Base-by-base conservation (phyloP, 768 basidiomycete species). In the Phylloporus sp. region DNA sequence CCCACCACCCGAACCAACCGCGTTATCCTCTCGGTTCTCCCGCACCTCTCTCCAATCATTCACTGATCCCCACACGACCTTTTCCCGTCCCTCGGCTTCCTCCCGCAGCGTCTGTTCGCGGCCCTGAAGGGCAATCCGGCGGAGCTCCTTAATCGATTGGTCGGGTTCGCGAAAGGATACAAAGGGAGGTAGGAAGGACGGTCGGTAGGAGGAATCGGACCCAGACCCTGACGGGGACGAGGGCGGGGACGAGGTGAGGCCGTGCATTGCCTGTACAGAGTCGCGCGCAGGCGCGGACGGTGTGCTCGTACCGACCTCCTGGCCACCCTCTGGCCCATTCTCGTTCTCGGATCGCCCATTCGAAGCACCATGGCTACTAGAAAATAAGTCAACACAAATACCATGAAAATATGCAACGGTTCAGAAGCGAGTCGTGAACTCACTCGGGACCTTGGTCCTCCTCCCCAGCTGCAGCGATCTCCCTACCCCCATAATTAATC, bases 51-150 rank as follows among this genome's bases (percentile, higher is more conserved):
- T 27, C 44, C 15, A 42, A 0, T 37, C 26, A 14, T 53, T 48
- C n/a, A 42, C 53, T 17, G 21, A 40, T 0, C 68, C 66, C 61
- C 64, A 70, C 18, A 78, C 74, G 50, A 78, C 63, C 59, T 76
- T 79, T 23, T 70, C 71, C 56, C 64, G 69, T 0, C 75, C 78
- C 36, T 60, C 66, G 24, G 75, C 69, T 28, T 60, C 60, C 43
- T 71, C 48, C n/a, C 62, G 55, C 40, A 70, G 57, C 4, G 71
- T 71, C 36, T 77, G 67, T 37, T 62, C 52, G 21, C 70, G 66
- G 0, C 81, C 82, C 15, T 66, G 58, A 24, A 69, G 61, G 7
- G 83, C 74, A 22, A 84, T 53, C 44, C 56, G 56, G 9, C 84
- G 71, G 31, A 82, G 67, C 20, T 43, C 40, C 50, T 65, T 55